phyloP scores from a whole-genome alignment of 108 stramenopile species.

The Skeletonema tropicum region DNA sequence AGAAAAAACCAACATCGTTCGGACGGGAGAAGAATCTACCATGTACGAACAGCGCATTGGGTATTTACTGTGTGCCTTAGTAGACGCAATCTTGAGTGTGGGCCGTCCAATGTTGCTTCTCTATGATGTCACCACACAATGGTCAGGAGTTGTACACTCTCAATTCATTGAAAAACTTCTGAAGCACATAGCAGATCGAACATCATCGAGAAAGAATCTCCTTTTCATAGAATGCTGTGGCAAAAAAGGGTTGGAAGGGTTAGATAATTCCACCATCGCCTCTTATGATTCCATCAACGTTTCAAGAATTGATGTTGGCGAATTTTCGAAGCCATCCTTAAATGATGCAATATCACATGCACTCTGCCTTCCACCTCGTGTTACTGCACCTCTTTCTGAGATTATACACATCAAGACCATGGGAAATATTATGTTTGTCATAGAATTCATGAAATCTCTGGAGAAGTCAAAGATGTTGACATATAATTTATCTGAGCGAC shows the following conservation, averaged over 20 bases:
- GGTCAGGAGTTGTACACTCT: neutral
- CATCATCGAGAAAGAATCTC: neutral
- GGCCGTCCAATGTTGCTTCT: neutral
- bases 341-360: conserved; percentile 2
- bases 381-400: conserved; percentile 21
- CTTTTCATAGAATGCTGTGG: neutral
- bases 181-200: conserved; percentile 1
- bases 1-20: neutral
- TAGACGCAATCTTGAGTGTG: neutral
- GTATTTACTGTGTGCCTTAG: neutral
- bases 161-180: neutral
- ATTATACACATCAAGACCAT: conserved; percentile 35
- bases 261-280: neutral
- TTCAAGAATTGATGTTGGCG: neutral
- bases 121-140: neutral
- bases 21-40: neutral
- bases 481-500: conserved; percentile 32
- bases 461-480: conserved; percentile 16
- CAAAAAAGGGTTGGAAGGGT: neutral
- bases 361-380: conserved; percentile 9
- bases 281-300: neutral
- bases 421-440: conserved; percentile 41
- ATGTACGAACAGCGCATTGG: neutral
- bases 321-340: neutral
- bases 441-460: conserved; percentile 35